Evolutionary conservation across 2,329 filamentous ascomycete genomes (phyloP).

Genomic region (Fusarium illudens): DNA sequence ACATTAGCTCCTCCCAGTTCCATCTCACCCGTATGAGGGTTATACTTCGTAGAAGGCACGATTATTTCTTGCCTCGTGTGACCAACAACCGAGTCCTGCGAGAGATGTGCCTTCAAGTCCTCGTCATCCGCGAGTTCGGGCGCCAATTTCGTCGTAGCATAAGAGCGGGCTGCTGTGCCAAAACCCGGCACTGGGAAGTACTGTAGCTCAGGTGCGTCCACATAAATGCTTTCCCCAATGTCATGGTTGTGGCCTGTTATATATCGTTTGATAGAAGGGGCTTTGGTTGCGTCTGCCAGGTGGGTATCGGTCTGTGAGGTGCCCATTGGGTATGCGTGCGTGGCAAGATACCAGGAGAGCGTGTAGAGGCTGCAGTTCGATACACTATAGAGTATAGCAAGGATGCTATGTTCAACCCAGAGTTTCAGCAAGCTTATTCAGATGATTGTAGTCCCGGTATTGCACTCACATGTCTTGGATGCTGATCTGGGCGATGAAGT

Average conservation of each 20-base stretch:
- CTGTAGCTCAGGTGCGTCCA: neutral
- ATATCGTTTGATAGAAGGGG: neutral
- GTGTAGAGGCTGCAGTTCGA: neutral
- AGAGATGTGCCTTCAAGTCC: constrained; percentile 5
- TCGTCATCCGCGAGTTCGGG: neutral
- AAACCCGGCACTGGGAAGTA: constrained; percentile 1
- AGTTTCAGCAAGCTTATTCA: neutral
- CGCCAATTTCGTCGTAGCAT: constrained; percentile 4
- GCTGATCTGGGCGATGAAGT: neutral
- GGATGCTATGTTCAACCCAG: neutral
- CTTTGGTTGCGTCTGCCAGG: neutral
- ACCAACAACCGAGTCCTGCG: neutral
- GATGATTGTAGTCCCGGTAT: neutral
- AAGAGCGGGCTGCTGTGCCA: constrained; percentile 8
- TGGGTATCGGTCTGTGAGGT: neutral
- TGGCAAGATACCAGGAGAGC: neutral
- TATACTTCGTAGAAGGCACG: neutral
- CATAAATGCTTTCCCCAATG: constrained; percentile 4
- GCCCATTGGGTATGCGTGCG: neutral
- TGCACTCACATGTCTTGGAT: neutral
- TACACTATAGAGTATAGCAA: neutral
- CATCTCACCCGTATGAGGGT: neutral
- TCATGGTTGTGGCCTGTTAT: constrained; percentile 4
- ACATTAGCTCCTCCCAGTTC: constrained; percentile 14
- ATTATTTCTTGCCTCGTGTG: neutral